Evolutionary conservation across 2,329 filamentous ascomycete genomes (phyloP).

Genomic region (Cladorrhinum sp.): DNA sequence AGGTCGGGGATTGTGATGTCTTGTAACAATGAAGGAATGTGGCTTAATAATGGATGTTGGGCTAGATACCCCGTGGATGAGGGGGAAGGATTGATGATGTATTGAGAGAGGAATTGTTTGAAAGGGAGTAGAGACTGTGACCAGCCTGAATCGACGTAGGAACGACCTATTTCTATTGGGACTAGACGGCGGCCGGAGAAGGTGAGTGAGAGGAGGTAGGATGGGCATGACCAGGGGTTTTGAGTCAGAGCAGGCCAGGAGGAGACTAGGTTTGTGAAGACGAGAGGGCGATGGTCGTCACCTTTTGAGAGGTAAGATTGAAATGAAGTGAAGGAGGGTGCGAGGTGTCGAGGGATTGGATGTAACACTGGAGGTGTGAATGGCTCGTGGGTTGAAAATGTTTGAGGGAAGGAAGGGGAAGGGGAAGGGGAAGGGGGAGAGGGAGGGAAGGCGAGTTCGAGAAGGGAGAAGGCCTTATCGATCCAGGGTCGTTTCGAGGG

Average conservation of each 20-base stretch:
- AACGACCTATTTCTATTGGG: constrained; percentile 80
- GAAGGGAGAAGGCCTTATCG: constrained; percentile 46
- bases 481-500: constrained; percentile 49
- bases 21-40: constrained; percentile 71
- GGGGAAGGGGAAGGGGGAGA: background rate
- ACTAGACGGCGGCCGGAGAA: constrained; percentile 76
- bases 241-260: constrained; percentile 75
- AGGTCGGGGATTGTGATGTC: constrained; percentile 83
- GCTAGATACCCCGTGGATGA: constrained; percentile 70
- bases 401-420: constrained; percentile 14
- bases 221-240: constrained; percentile 67
- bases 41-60: constrained; percentile 81
- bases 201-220: constrained; percentile 71
- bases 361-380: constrained; percentile 42
- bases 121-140: constrained; percentile 78
- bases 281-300: constrained; percentile 53
- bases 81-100: constrained; percentile 44
- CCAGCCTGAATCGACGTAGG: constrained; percentile 85
- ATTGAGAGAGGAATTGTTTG: constrained; percentile 61
- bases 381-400: constrained; percentile 36
- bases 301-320: constrained; percentile 53
- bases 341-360: constrained; percentile 41
- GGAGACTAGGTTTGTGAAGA: constrained; percentile 63
- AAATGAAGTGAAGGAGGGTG: constrained; percentile 57
- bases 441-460: constrained; percentile 33